These are phyloP conservation scores for Sugiyamaella sp. DNA, from an alignment of 1,139 yeast species.

Conservation along the genomic window DNA sequence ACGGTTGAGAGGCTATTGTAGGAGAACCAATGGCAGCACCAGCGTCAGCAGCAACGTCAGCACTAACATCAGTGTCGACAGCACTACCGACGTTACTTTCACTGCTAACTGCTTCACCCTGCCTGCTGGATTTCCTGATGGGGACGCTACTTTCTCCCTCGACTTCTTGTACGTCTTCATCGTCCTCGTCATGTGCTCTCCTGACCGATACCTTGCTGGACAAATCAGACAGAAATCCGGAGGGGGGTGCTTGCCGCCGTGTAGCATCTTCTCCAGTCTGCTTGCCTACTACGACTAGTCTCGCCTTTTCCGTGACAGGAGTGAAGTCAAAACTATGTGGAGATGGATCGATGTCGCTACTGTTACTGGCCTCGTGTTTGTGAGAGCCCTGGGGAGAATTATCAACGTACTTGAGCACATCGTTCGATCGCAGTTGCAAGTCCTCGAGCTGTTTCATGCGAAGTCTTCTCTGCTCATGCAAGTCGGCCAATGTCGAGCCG, in stretches of 20 bases:
- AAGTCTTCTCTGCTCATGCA: conserved; percentile 35
- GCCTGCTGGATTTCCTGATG: neutral
- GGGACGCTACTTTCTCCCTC: neutral
- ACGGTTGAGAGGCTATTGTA: conserved; percentile 43
- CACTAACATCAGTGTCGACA: neutral
- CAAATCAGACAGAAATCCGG: conserved; percentile 23
- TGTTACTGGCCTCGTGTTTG: neutral
- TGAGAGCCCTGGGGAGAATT: conserved; percentile 9
- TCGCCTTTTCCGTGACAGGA: conserved; percentile 32
- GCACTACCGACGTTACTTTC: neutral
- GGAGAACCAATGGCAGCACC: conserved; percentile 27
- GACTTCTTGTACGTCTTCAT: conserved; percentile 13
- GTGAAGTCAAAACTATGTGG: conserved; percentile 16
- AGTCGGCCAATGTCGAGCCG: conserved; percentile 30
- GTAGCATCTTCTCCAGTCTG: conserved; percentile 21
- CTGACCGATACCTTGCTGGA: conserved; percentile 18
- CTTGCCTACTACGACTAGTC: conserved; percentile 30
- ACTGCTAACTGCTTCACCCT: no score
- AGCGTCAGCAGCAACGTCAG: conserved; percentile 21
- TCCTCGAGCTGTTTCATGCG: conserved; percentile 36
- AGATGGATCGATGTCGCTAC: conserved; percentile 1
- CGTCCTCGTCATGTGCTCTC: conserved; percentile 3
- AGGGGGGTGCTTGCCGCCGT: conserved; percentile 11
- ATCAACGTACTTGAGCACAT: conserved; percentile 35
- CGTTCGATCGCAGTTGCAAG: conserved; percentile 41